Percentiles rank a stretch among this genome's conserved stretches.
Evolutionary conservation across 2,329 filamentous ascomycete genomes (phyloP).

Genomic region (Dryadomyces quercus-mongolicae): DNA sequence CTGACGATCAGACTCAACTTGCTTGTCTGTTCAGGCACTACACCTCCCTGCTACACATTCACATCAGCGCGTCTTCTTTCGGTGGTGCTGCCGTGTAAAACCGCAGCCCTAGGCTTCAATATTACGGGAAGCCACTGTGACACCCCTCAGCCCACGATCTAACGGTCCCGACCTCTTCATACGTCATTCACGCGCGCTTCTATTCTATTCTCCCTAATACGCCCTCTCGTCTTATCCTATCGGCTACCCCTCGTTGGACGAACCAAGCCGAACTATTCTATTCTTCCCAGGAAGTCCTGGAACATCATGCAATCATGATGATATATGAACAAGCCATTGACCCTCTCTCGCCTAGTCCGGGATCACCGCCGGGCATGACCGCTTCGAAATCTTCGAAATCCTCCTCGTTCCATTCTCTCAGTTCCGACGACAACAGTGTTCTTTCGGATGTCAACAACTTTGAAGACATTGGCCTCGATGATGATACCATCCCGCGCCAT

Average conservation of each 20-base stretch:
- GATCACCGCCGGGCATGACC: conserved; percentile 68
- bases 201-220: not conserved
- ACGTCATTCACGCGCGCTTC: not conserved
- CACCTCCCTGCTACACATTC: not conserved
- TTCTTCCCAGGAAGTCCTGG: not conserved
- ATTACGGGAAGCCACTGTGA: not conserved
- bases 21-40: not conserved
- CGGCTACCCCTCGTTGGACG: not conserved
- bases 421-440: conserved; percentile 59
- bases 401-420: conserved; percentile 73
- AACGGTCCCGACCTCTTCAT: not conserved
- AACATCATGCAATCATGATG: conserved; percentile 23
- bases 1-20: not conserved
- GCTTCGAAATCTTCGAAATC: conserved; percentile 82
- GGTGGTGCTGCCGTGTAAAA: not conserved
- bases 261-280: not conserved
- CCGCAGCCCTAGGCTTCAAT: not conserved
- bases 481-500: conserved; percentile 29
- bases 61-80: not conserved
- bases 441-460: conserved; percentile 71
- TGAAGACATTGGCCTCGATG: conserved; percentile 82
- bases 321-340: conserved; percentile 25
- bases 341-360: conserved; percentile 34
- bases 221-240: not conserved
- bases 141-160: no score